Percentiles rank a stretch among this genome's conserved stretches.
phyloP scores from a whole-genome alignment of 179 eudicot genomes.

The Gypsophila paniculata region DNA sequence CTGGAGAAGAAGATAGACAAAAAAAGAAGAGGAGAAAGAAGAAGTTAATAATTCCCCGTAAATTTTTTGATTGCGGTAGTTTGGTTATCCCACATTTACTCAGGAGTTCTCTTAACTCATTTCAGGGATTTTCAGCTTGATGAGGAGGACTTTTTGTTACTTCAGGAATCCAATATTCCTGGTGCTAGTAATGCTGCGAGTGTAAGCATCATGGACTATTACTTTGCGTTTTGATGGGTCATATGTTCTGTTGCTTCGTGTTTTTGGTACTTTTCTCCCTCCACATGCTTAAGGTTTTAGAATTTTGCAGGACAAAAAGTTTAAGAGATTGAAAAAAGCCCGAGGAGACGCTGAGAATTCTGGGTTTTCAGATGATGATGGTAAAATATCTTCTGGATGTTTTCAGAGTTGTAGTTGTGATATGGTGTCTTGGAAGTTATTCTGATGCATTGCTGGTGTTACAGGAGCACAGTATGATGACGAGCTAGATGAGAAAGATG shows the following conservation, averaged over 20 bases:
- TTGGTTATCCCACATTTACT: not conserved
- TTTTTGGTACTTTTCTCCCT: not conserved
- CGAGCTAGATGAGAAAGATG: slow-evolving; percentile 63
- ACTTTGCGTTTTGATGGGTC: slow-evolving; percentile 1
- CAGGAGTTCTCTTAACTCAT: slow-evolving; percentile 12
- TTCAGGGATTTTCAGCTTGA: slow-evolving; percentile 78
- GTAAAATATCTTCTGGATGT: slow-evolving; percentile 35
- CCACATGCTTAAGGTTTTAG: slow-evolving; percentile 10
- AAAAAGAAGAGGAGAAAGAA: slow-evolving; percentile 78
- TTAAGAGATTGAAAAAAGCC: slow-evolving; percentile 87
- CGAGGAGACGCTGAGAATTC: slow-evolving; percentile 54
- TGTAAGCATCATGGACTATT: not conserved
- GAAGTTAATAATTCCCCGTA: slow-evolving; percentile 36
- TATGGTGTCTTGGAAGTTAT: not conserved
- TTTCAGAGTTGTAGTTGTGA: slow-evolving; percentile 38
- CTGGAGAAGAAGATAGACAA: slow-evolving; percentile 64
- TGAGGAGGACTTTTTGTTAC: slow-evolving; percentile 89
- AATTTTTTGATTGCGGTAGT: too few species aligned
- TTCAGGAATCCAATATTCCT: slow-evolving; percentile 62
- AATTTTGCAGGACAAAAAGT: slow-evolving; percentile 61
- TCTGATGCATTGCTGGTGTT: slow-evolving; percentile 15
- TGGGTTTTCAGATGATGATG: slow-evolving; percentile 71
- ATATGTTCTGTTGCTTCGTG: not conserved
- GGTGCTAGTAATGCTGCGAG: slow-evolving; percentile 64
- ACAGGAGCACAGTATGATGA: slow-evolving; percentile 62